These are phyloP conservation scores for Starmera pachycereana DNA, from an alignment of 805 yeast species.

Conservation along the genomic window DNA sequence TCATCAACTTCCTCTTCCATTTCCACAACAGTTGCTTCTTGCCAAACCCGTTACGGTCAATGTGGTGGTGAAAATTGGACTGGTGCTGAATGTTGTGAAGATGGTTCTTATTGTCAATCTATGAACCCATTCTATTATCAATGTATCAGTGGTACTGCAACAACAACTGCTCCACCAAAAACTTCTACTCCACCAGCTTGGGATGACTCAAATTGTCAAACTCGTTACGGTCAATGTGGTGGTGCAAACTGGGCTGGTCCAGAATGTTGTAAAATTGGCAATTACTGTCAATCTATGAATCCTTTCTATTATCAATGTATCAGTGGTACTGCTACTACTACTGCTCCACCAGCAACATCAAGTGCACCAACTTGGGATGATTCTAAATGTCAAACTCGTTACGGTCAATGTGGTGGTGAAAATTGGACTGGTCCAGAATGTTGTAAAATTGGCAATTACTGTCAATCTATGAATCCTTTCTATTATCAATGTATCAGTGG, in stretches of 20 bases:
- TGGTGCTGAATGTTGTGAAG: constrained; percentile 7
- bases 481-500: constrained; percentile 12
- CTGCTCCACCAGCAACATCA: not conserved
- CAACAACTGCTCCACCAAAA: not conserved
- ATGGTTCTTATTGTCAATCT: constrained; percentile 5
- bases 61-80: constrained; percentile 11
- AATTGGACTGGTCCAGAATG: constrained; percentile 4
- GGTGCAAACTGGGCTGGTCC: not conserved
- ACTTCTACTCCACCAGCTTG: not conserved
- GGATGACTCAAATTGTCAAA: not conserved
- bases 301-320: constrained; percentile 2
- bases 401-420: constrained; percentile 12
- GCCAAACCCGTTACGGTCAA: constrained; percentile 3
- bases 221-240: constrained; percentile 1
- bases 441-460: constrained; percentile 7
- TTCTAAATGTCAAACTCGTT: not conserved
- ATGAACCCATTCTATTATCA: constrained; percentile 7
- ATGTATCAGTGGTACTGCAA: constrained; percentile 5
- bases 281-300: constrained; percentile 1
- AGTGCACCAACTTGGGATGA: not conserved
- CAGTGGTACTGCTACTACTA: not conserved
- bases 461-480: constrained; percentile 5
- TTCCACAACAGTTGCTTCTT: constrained; percentile 1
- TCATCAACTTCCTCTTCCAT: constrained; percentile 1
- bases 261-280: not conserved